A percentile compares a stretch with the other conserved stretches of the same genome.
Evolutionary conservation across 2,329 filamentous ascomycete genomes (phyloP).

Genomic region (Hirsutella rhossiliensis): DNA sequence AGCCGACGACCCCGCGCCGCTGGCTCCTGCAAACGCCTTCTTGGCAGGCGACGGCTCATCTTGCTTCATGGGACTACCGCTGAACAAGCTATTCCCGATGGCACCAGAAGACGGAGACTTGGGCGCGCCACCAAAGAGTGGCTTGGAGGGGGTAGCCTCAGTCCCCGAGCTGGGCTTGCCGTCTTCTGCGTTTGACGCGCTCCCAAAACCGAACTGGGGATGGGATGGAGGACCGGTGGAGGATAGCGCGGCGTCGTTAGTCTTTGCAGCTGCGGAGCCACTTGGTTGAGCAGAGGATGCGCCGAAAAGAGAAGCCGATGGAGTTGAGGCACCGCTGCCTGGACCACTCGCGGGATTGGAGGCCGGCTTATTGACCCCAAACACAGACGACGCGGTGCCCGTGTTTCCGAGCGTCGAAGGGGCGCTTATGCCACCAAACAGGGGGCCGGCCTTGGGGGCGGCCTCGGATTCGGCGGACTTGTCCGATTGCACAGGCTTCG

Average conservation of each 20-base stretch:
- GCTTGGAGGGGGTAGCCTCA: constrained; percentile 16
- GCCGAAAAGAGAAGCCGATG: constrained; percentile 16
- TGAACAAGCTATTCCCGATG: constrained; percentile 21
- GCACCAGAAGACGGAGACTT: constrained; percentile 19
- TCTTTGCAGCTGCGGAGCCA: constrained; percentile 8
- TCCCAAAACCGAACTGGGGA: constrained; percentile 22
- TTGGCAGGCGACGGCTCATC: constrained; percentile 26
- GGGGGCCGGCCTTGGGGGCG: constrained; percentile 7
- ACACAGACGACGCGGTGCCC: constrained; percentile 12
- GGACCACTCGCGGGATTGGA: constrained; percentile 4
- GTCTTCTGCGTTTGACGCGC: constrained; percentile 8
- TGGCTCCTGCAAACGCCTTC: constrained; percentile 17
- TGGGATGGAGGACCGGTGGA: constrained; percentile 8
- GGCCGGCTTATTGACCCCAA: constrained; percentile 15
- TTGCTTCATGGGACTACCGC: constrained; percentile 31
- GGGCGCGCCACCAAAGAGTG: constrained; percentile 22
- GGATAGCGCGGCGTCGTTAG: constrained; percentile 7
- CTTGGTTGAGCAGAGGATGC: constrained; percentile 7
- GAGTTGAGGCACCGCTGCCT: constrained; percentile 6
- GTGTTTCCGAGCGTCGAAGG: background rate
- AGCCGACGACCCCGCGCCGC: constrained; percentile 10
- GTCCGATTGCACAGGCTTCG: constrained; percentile 16
- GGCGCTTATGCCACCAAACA: constrained; percentile 4
- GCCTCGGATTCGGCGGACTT: constrained; percentile 12
- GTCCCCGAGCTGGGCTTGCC: constrained; percentile 14